These are phyloP conservation scores for Syzygium syzygioides DNA, from an alignment of 441 rosid genomes.

Conservation along the genomic window DNA sequence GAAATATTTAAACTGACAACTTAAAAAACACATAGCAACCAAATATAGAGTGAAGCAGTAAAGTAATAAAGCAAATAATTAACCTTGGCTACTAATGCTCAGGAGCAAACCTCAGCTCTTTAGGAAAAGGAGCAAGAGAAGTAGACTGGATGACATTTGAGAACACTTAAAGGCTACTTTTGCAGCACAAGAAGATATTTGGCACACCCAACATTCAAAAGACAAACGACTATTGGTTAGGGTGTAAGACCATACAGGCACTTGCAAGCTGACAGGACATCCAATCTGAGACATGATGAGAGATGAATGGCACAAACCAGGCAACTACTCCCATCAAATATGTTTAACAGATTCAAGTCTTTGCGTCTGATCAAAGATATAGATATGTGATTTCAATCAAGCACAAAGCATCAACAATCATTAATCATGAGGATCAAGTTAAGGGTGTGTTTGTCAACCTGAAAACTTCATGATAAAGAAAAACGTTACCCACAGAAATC, in stretches of 20 bases:
- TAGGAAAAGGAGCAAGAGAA: background rate
- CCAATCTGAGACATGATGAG: background rate
- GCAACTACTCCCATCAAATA: background rate
- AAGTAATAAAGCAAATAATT: background rate
- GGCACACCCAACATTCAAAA: background rate
- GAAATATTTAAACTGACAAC: background rate
- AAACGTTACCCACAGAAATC: background rate
- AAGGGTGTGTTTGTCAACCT: background rate
- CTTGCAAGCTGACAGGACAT: background rate
- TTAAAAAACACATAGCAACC: background rate
- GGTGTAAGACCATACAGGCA: background rate
- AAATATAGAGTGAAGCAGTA: background rate
- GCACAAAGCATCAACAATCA: background rate
- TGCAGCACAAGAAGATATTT: background rate
- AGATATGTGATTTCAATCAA: background rate
- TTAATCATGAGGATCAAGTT: background rate
- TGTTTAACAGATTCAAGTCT: background rate
- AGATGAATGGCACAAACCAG: background rate
- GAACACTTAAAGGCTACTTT: background rate
- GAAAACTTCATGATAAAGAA: background rate
- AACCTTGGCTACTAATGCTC: background rate
- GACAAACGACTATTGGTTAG: background rate
- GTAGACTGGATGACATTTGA: background rate
- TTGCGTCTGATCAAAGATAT: background rate
- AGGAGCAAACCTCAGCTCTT: background rate